phyloP scores from a whole-genome alignment of 139 green algal species.

The Tetraselmis chui region DNA sequence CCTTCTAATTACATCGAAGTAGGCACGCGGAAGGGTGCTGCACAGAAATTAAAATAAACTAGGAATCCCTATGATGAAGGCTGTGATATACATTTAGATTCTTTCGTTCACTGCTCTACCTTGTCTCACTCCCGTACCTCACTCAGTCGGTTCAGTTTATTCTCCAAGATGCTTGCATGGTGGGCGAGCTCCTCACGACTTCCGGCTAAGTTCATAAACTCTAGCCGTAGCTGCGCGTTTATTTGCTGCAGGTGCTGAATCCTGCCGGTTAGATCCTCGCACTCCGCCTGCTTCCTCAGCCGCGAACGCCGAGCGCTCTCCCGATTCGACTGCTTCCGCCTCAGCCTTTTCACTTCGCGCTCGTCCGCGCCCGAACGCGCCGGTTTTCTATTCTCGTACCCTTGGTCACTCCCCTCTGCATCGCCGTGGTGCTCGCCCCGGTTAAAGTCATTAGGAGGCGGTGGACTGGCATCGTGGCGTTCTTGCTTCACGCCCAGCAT shows the following conservation, averaged over 20 bases:
- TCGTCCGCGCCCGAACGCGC: conserved; percentile 37
- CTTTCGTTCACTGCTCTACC: neutral
- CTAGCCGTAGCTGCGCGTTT: conserved; percentile 27
- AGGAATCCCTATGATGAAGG: neutral
- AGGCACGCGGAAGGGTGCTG: no score
- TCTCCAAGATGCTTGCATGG: neutral
- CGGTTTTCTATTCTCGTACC: neutral
- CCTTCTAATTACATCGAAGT: no score
- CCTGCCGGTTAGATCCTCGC: conserved; percentile 46
- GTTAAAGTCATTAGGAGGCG: neutral
- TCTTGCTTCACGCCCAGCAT: neutral
- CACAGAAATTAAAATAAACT: no score
- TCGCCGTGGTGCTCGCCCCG: neutral
- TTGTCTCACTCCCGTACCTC: neutral
- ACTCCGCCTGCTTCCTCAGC: conserved; percentile 81
- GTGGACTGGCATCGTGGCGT: no score
- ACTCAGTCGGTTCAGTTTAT: neutral
- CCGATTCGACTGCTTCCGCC: conserved; percentile 84
- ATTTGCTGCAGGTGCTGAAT: conserved; percentile 39
- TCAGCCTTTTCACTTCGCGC: conserved; percentile 68
- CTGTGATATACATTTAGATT: neutral
- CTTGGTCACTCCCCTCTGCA: neutral
- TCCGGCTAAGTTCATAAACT: neutral
- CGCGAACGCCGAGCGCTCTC: conserved; percentile 74
- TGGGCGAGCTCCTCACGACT: neutral